These are phyloP conservation scores for Phytophthora chlamydospora DNA, from an alignment of 352 stramenopile genomes.

Conservation along the genomic window DNA sequence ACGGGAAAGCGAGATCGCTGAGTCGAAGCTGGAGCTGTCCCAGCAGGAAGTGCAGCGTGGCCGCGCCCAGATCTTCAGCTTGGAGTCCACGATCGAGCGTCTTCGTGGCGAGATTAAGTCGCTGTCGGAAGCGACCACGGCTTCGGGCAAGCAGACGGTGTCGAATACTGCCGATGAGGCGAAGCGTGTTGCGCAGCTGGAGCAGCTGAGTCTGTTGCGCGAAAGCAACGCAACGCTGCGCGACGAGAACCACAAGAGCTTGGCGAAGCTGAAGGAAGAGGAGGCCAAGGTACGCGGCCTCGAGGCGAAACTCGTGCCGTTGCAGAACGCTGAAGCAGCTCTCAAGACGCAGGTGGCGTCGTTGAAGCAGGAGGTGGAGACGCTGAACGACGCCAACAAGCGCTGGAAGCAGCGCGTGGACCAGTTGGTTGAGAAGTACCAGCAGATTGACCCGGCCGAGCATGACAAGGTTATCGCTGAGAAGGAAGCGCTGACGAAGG, in stretches of 20 bases:
- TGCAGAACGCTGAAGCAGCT: slow-evolving; percentile 48
- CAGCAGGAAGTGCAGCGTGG: slow-evolving; percentile 72
- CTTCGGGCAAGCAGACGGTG: slow-evolving; percentile 17
- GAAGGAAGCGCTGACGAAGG: slow-evolving; percentile 53
- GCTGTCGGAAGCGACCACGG: slow-evolving; percentile 24
- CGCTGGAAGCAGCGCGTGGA: slow-evolving; percentile 84
- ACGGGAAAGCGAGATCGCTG: slow-evolving; percentile 67
- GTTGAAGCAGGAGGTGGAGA: slow-evolving; percentile 67
- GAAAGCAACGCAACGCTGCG: slow-evolving; percentile 84
- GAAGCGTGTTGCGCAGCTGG: slow-evolving; percentile 68
- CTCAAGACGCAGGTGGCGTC: slow-evolving; percentile 62
- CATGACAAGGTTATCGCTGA: slow-evolving; percentile 74
- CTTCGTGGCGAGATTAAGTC: slow-evolving; percentile 69
- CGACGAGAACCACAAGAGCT: slow-evolving; percentile 69
- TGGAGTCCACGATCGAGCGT: slow-evolving; percentile 66
- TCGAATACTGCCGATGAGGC: slow-evolving; percentile 31
- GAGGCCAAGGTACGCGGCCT: slow-evolving; percentile 53
- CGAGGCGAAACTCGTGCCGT: slow-evolving; percentile 57
- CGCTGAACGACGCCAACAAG: slow-evolving; percentile 67
- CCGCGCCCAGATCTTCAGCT: slow-evolving; percentile 52
- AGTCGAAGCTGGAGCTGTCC: slow-evolving; percentile 73
- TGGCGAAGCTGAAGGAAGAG: slow-evolving; percentile 58
- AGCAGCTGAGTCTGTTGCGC: slow-evolving; percentile 76
- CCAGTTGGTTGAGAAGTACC: slow-evolving; percentile 84
- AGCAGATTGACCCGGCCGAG: slow-evolving; percentile 77